Evolutionary conservation across 306 rosid species (phyloP).

Genomic region (Fagus crenata): DNA sequence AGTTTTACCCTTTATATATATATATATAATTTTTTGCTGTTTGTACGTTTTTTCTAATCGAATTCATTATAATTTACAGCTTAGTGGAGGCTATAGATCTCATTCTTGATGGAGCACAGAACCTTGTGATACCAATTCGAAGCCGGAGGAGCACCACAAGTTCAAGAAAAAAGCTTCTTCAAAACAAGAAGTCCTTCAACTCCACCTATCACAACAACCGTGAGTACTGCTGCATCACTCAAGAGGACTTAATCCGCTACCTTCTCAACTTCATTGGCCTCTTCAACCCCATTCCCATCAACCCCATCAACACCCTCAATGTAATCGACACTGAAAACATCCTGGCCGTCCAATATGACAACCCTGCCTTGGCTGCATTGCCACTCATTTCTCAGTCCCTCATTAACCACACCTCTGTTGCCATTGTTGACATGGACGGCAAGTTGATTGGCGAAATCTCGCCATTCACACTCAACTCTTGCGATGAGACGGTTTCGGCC

Average conservation of each 20-base stretch:
- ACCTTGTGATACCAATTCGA: slow-evolving; percentile 61
- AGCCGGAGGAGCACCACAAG: slow-evolving; percentile 10
- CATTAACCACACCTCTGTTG: slow-evolving; percentile 56
- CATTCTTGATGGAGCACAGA: slow-evolving; percentile 65
- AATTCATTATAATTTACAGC: slow-evolving; percentile 30
- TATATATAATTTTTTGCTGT: not conserved
- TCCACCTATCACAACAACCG: slow-evolving; percentile 40
- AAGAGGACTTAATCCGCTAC: slow-evolving; percentile 79
- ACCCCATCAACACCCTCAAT: slow-evolving; percentile 56
- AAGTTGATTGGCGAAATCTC: slow-evolving; percentile 78
- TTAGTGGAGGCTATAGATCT: slow-evolving; percentile 68
- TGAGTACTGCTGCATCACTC: slow-evolving; percentile 81
- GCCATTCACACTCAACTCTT: slow-evolving; percentile 53
- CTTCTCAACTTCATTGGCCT: slow-evolving; percentile 70
- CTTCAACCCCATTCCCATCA: slow-evolving; percentile 47
- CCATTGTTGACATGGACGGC: slow-evolving; percentile 54
- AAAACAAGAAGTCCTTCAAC: slow-evolving; percentile 24
- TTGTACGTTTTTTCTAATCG: not conserved
- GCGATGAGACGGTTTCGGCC: slow-evolving; percentile 48
- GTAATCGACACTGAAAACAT: slow-evolving; percentile 49
- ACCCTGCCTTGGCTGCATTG: slow-evolving; percentile 62
- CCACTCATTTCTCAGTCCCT: slow-evolving; percentile 55
- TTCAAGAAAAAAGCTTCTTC: slow-evolving; percentile 31
- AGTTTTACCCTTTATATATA: not conserved
- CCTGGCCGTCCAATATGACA: slow-evolving; percentile 49